phyloP scores from a whole-genome alignment of 2,329 filamentous ascomycete species.

The Neofusicoccum ribis region DNA sequence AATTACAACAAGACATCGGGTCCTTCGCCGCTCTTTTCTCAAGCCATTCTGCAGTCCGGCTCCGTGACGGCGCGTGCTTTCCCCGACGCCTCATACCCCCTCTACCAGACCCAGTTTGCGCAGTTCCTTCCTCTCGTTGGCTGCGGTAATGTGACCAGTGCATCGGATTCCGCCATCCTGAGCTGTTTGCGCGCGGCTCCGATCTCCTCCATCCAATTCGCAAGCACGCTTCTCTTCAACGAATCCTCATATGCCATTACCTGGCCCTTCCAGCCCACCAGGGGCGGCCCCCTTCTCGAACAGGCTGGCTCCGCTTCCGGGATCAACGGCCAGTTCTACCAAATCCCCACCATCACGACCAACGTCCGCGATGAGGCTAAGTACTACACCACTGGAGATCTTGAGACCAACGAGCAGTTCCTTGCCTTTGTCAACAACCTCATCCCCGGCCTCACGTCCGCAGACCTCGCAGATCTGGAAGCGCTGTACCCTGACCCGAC shows the following conservation, averaged over 20 bases:
- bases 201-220: conserved; percentile 40
- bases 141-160: conserved; percentile 12
- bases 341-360: conserved; percentile 23
- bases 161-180: conserved; percentile 35
- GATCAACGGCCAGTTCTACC: conserved; percentile 28
- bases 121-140: conserved; percentile 33
- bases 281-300: conserved; percentile 48
- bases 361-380: conserved; percentile 40
- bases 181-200: conserved; percentile 43
- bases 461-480: conserved; percentile 33
- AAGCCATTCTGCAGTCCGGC: conserved; percentile 36
- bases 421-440: conserved; percentile 33
- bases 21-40: conserved; percentile 32
- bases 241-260: conserved; percentile 43
- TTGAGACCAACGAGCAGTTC: conserved; percentile 40
- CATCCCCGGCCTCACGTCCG: conserved; percentile 29
- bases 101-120: conserved; percentile 33
- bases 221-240: conserved; percentile 42
- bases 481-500: conserved; percentile 31
- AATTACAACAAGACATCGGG: conserved; percentile 34
- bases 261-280: conserved; percentile 53
- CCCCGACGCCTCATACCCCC: conserved; percentile 32
- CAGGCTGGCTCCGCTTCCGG: conserved; percentile 44
- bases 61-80: conserved; percentile 38
- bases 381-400: conserved; percentile 29